Evolutionary conservation across 371 early-diverging fungal species (phyloP).

Genomic region (Zopfochytrium polystomum): DNA sequence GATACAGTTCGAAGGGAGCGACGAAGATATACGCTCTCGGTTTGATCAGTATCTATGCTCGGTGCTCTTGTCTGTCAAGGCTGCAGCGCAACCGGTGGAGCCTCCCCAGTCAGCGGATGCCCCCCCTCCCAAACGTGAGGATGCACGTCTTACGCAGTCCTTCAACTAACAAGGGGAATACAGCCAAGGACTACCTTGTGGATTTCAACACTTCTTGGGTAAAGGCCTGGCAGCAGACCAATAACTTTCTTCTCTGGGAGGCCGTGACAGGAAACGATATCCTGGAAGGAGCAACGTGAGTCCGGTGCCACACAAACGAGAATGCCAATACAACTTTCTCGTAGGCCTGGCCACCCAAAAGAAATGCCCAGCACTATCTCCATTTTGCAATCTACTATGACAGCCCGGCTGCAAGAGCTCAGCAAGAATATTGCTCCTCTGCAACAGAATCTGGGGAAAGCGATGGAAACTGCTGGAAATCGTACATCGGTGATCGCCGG

Average conservation of each 20-base stretch:
- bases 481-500: constrained; percentile 20
- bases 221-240: constrained; percentile 67
- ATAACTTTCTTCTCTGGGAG: constrained; percentile 69
- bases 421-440: constrained; percentile 60
- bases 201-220: constrained; percentile 68
- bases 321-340: constrained; percentile 16
- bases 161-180: background rate
- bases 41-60: constrained; percentile 74
- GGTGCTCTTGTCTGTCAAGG: constrained; percentile 64
- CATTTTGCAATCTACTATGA: too few relatives aligned
- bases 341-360: constrained; percentile 51
- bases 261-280: constrained; percentile 39
- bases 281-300: constrained; percentile 22
- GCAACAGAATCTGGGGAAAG: constrained; percentile 59
- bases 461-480: constrained; percentile 48
- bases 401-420: constrained; percentile 42
- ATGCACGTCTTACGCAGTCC: constrained; percentile 18
- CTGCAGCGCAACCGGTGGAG: constrained; percentile 34
- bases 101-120: constrained; percentile 31
- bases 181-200: constrained; percentile 59
- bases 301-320: background rate
- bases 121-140: constrained; percentile 1
- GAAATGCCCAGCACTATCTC: constrained; percentile 70
- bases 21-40: constrained; percentile 72
- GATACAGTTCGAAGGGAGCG: constrained; percentile 69